phyloP scores from a whole-genome alignment of 345 rosid species.

The Aquilaria malaccensis region DNA sequence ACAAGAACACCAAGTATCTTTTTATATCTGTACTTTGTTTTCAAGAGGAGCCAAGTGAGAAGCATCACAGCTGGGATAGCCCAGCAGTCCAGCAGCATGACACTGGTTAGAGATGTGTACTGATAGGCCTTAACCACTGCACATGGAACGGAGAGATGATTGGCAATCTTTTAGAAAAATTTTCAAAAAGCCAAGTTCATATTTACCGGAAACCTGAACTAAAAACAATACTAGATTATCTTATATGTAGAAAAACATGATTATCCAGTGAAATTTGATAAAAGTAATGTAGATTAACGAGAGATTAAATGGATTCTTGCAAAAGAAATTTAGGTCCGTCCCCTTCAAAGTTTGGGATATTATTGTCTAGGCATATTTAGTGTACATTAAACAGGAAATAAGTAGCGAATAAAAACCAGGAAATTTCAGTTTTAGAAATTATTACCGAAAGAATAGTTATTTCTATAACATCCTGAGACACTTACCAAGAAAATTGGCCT shows the following conservation, averaged over 20 bases:
- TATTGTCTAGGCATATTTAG: no score
- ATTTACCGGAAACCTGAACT: neutral
- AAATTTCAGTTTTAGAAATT: no score
- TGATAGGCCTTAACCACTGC: constrained; percentile 94
- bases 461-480: constrained; percentile 3
- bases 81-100: constrained; percentile 97
- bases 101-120: constrained; percentile 78
- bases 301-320: no score
- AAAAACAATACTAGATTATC: neutral
- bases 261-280: no score
- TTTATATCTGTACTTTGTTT: constrained; percentile 68
- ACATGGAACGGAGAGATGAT: constrained; percentile 11
- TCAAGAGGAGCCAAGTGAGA: constrained; percentile 71
- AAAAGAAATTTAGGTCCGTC: no score
- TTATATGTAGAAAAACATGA: no score
- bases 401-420: no score
- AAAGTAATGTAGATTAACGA: neutral
- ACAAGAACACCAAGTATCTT: constrained; percentile 71
- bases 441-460: no score
- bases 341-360: no score
- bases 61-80: constrained; percentile 80
- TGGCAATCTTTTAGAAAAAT: constrained; percentile 9
- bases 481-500: constrained; percentile 90
- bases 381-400: no score
- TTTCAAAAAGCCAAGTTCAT: neutral